Evolutionary conservation across 73 alveolate genomes (phyloP).

Genomic region (Symbiodinium pilosum): DNA sequence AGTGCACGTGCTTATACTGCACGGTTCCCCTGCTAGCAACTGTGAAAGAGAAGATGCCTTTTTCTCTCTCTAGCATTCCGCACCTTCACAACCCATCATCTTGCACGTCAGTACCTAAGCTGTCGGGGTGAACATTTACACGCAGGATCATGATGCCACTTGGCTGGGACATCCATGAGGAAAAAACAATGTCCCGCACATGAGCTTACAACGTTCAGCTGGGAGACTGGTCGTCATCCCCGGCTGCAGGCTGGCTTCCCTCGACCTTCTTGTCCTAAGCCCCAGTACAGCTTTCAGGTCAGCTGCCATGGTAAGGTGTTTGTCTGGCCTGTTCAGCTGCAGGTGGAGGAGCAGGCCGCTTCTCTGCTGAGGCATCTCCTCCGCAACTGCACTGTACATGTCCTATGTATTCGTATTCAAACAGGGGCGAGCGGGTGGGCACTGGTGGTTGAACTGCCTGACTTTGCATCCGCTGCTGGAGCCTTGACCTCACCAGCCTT

Average conservation of each 20-base stretch:
- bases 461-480: background rate
- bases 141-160: background rate
- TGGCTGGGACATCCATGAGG: too few species aligned
- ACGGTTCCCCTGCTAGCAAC: too few species aligned
- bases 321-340: background rate
- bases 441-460: background rate
- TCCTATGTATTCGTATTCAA: too few species aligned
- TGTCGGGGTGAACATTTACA: background rate
- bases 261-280: background rate
- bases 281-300: background rate
- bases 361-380: background rate
- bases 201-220: background rate
- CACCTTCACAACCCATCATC: too few species aligned
- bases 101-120: background rate
- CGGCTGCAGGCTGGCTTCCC: constrained; percentile 10
- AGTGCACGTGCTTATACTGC: background rate
- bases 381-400: too few species aligned
- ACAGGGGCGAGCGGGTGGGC: too few species aligned
- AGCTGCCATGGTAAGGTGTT: too few species aligned
- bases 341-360: background rate
- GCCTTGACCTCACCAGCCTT: background rate
- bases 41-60: too few species aligned
- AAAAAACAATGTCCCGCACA: background rate
- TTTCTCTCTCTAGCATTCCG: background rate
- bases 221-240: background rate